phyloP scores from a whole-genome alignment of 1,284 basidiomycete species.

The Sporisorium exsertum region DNA sequence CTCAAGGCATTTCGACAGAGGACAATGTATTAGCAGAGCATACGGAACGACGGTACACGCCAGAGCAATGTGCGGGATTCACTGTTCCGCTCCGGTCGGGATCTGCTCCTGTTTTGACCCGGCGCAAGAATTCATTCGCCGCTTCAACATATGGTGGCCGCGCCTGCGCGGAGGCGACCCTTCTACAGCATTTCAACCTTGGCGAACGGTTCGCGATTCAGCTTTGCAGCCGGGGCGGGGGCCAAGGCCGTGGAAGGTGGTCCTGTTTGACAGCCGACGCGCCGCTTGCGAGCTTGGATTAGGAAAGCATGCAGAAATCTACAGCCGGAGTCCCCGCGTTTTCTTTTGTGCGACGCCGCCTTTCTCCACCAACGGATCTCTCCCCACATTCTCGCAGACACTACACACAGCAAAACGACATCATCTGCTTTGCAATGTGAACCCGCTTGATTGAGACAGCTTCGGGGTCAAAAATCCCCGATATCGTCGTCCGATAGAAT shows the following conservation, averaged over 20 bases:
- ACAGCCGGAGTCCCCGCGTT: conserved; percentile 43
- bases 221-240: conserved; percentile 3
- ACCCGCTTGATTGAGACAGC: neutral
- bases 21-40: too few species aligned
- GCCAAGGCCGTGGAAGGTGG: neutral
- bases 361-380: neutral
- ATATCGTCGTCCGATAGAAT: conserved; percentile 48
- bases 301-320: conserved; percentile 49
- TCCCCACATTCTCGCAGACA: too few species aligned
- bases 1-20: too few species aligned
- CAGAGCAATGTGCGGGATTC: too few species aligned
- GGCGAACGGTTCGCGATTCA: conserved; percentile 1
- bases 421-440: neutral
- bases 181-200: too few species aligned
- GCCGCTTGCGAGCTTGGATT: conserved; percentile 36
- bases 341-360: conserved; percentile 6
- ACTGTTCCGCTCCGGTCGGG: too few species aligned
- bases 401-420: too few species aligned
- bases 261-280: conserved; percentile 6
- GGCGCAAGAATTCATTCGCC: neutral
- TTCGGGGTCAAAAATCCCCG: conserved; percentile 29
- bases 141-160: neutral
- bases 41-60: too few species aligned
- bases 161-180: neutral
- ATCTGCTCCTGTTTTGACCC: too few species aligned